A percentile compares a stretch with the other conserved stretches of the same genome.
Evolutionary conservation across 2,329 filamentous ascomycete species (phyloP).

Genomic region (Exophiala sideris): DNA sequence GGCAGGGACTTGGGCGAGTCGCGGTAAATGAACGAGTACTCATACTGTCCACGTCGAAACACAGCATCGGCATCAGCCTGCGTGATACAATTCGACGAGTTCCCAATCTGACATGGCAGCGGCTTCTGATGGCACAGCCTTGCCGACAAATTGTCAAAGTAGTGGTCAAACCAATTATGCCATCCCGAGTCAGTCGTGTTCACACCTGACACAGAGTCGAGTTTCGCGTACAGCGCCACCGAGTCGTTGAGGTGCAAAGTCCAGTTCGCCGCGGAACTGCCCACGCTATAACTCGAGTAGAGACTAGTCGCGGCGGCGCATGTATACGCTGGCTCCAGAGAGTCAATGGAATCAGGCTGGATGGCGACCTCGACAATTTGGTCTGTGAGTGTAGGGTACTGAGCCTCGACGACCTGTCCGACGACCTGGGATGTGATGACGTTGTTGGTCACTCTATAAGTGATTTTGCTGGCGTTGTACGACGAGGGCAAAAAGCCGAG

Average conservation of each 20-base stretch:
- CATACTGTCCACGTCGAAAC: slow-evolving; percentile 74
- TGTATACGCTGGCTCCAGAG: slow-evolving; percentile 68
- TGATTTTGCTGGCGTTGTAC: slow-evolving; percentile 46
- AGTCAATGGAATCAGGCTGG: slow-evolving; percentile 58
- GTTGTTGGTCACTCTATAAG: slow-evolving; percentile 76
- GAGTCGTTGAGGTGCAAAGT: slow-evolving; percentile 58
- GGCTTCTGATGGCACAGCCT: slow-evolving; percentile 72
- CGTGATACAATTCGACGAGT: slow-evolving; percentile 58
- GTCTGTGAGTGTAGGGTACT: slow-evolving; percentile 50
- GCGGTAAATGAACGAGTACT: slow-evolving; percentile 76
- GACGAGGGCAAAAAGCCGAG: slow-evolving; percentile 63
- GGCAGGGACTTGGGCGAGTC: slow-evolving; percentile 60
- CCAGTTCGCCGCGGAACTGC: slow-evolving; percentile 55
- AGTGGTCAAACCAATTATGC: slow-evolving; percentile 69
- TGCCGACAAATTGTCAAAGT: slow-evolving; percentile 79
- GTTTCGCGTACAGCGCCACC: slow-evolving; percentile 51
- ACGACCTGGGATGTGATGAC: slow-evolving; percentile 78
- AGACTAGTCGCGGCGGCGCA: slow-evolving; percentile 55
- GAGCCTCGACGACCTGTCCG: slow-evolving; percentile 68
- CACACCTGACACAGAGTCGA: slow-evolving; percentile 70
- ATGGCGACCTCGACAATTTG: slow-evolving; percentile 40
- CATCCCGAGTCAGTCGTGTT: slow-evolving; percentile 52
- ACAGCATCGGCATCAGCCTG: slow-evolving; percentile 63
- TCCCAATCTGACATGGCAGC: slow-evolving; percentile 62
- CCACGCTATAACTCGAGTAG: slow-evolving; percentile 45